A percentile compares a stretch with the other conserved stretches of the same genome.
phyloP scores from a whole-genome alignment of 2,329 filamentous ascomycete genomes.

The Blastomyces parvus region DNA sequence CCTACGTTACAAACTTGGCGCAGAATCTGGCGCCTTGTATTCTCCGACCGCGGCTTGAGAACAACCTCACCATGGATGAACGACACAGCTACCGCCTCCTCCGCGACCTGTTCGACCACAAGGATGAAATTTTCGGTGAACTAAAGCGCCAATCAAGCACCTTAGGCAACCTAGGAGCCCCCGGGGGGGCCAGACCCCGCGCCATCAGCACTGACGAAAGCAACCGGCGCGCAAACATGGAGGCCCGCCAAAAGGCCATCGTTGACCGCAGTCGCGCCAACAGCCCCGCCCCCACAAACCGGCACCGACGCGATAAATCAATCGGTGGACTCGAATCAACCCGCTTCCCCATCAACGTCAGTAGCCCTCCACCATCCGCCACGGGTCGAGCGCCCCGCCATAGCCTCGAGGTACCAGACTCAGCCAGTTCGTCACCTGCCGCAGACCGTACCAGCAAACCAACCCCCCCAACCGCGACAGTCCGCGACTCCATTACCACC shows the following conservation, averaged over 20 bases:
- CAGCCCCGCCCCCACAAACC: constrained; percentile 49
- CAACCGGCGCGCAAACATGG: constrained; percentile 85
- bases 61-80: constrained; percentile 88
- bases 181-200: constrained; percentile 53
- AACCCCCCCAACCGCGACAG: not conserved
- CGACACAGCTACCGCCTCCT: constrained; percentile 84
- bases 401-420: constrained; percentile 73
- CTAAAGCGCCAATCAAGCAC: constrained; percentile 61
- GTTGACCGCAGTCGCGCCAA: constrained; percentile 61
- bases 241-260: constrained; percentile 78
- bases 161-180: constrained; percentile 14
- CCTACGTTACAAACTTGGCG: constrained; percentile 67
- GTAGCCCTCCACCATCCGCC: constrained; percentile 45
- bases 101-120: constrained; percentile 84
- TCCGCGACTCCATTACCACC: constrained; percentile 12
- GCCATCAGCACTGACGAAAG: constrained; percentile 94
- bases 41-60: constrained; percentile 76
- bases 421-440: constrained; percentile 38
- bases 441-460: constrained; percentile 24
- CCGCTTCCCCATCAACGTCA: constrained; percentile 72
- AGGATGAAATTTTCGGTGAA: constrained; percentile 90
- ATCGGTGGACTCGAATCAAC: constrained; percentile 56
- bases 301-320: constrained; percentile 72
- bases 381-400: constrained; percentile 45
- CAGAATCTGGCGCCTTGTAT: constrained; percentile 72